Evolutionary conservation across 148 eudicot species (phyloP).

Genomic region (Dysphania ambrosioides): DNA sequence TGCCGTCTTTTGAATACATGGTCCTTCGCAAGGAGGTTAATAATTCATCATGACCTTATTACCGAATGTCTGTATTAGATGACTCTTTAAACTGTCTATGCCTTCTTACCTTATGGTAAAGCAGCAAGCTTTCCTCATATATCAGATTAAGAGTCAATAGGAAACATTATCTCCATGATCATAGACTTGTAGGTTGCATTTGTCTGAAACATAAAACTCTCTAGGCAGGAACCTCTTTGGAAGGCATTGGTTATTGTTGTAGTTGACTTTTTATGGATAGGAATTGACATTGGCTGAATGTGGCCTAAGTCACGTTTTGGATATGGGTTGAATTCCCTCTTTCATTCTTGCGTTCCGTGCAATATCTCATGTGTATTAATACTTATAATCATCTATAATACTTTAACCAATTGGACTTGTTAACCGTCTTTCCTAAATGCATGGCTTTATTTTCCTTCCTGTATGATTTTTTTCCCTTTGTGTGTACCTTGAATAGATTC

Average conservation of each 20-base stretch:
- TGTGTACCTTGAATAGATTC: too few species aligned
- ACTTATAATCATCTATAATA: background rate
- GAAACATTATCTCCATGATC: background rate
- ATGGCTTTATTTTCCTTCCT: background rate
- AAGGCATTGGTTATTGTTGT: background rate
- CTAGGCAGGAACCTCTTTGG: background rate
- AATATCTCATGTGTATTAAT: background rate
- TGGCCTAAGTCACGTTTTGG: background rate
- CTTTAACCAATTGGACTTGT: background rate
- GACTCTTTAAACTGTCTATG: background rate
- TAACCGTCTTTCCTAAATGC: background rate
- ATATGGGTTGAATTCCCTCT: background rate
- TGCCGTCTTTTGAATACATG: background rate
- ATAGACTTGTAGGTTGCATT: background rate
- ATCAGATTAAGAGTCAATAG: background rate
- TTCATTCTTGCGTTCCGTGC: background rate
- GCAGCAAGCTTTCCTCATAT: too few species aligned
- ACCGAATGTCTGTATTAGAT: background rate
- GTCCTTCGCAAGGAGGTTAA: background rate
- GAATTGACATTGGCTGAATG: background rate
- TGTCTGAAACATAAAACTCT: background rate
- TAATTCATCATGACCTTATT: too few species aligned
- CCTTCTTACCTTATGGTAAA: background rate
- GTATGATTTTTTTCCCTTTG: background rate
- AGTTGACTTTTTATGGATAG: background rate